Conservation (phyloP, 768 basidiomycete species). For the Naganishia onofrii region DNA sequence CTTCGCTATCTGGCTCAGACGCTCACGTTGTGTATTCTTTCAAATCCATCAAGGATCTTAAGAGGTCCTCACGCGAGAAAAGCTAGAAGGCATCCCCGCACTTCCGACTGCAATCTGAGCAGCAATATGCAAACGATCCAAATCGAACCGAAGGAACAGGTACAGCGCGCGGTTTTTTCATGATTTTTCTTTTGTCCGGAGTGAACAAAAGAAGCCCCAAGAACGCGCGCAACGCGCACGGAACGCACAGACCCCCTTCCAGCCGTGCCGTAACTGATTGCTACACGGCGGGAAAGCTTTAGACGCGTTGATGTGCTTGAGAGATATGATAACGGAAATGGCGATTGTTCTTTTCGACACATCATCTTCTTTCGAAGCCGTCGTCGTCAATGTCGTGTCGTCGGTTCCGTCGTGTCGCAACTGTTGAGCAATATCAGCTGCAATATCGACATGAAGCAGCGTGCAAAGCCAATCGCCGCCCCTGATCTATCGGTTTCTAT, state of each 20-base stretch:
- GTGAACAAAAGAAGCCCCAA: neutral
- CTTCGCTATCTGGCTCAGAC: too few relatives aligned
- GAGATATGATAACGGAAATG: slow-evolving; percentile 3
- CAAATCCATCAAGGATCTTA: neutral
- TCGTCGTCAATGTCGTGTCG: neutral
- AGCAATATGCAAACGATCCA: neutral
- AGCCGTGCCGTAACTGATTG: slow-evolving; percentile 1
- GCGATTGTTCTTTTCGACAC: neutral
- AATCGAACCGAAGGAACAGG: neutral
- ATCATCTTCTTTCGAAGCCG: neutral
- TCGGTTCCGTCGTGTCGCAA: neutral
- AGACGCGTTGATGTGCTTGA: neutral
- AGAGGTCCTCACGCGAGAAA: neutral
- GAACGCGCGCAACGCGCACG: slow-evolving; percentile 1
- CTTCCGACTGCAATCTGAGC: neutral
- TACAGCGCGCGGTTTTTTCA: too few relatives aligned
- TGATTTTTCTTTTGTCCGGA: too few relatives aligned
- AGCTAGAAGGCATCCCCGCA: neutral
- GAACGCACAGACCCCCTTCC: neutral
- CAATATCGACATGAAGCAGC: neutral
- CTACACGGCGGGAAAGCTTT: neutral
- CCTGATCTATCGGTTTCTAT: neutral
- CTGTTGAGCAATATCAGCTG: neutral
- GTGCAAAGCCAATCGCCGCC: neutral
- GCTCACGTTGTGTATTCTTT: too few relatives aligned